These are phyloP conservation scores for Russula emetica DNA, from an alignment of 768 basidiomycete genomes.

Conservation along the genomic window DNA sequence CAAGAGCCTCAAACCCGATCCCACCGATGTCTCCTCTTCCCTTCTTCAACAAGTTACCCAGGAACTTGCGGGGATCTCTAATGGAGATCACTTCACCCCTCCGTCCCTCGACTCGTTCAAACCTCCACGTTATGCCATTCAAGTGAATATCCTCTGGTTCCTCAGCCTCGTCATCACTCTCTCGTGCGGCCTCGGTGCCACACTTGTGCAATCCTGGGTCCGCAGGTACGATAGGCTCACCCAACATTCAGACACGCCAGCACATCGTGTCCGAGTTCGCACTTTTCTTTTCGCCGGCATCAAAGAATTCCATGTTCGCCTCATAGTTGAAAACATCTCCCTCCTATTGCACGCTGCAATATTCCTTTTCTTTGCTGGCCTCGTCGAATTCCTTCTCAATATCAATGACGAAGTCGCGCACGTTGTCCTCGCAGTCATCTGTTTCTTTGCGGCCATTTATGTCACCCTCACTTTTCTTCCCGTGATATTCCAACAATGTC, in stretches of 20 bases:
- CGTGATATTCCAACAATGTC: background rate
- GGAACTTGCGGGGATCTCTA: conserved; percentile 19
- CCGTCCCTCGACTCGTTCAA: background rate
- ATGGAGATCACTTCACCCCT: background rate
- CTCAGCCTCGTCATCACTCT: conserved; percentile 22
- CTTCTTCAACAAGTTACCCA: conserved; percentile 17
- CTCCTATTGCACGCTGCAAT: background rate
- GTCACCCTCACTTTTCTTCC: background rate
- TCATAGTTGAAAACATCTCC: conserved; percentile 14
- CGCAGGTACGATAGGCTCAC: conserved; percentile 17
- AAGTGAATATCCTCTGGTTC: conserved; percentile 27
- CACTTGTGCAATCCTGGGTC: conserved; percentile 21
- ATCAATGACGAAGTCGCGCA: conserved; percentile 4
- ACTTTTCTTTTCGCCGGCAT: conserved; percentile 12
- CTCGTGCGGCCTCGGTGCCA: conserved; percentile 17
- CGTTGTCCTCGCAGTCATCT: background rate
- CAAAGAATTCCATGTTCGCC: background rate
- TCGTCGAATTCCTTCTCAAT: conserved; percentile 2
- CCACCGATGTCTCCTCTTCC: background rate
- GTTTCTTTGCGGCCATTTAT: background rate
- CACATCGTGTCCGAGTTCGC: conserved; percentile 16
- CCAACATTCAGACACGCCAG: background rate
- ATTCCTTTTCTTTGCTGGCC: conserved; percentile 9
- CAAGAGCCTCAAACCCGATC: conserved; percentile 24
- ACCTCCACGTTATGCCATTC: background rate